Evolutionary conservation across 352 stramenopile species (phyloP), one percentile per base, ranked within the genome.

Genomic region (Elongisporangium prolatum): DNA sequence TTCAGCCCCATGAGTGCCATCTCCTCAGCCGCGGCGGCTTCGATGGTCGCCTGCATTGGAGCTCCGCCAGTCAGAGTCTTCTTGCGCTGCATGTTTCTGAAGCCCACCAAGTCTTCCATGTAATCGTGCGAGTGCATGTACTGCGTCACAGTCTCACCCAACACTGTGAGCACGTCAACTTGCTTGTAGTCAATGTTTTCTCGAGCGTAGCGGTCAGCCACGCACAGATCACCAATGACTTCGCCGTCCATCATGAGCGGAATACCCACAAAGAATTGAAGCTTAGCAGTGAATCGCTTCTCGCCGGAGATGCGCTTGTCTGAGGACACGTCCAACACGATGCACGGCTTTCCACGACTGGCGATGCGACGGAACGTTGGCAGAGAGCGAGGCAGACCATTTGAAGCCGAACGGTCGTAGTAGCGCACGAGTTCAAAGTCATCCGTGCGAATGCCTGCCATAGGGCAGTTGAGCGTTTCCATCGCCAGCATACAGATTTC

Each of bases 201-300:
- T 58, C 86, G 84, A 2, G 86, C 77, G 28, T 89, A 86, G 4
- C 77, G 73, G 63, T 95, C 86, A 2, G 84, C 86, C 21, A 95
- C 86, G 53, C 86, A 95, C 50, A 95, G 67, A 49, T 95, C 86
- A 17, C 86, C 86, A 49, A 95, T 88, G 44, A 92, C 83, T 70
- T 94, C 83, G 40, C 84, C 84, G 57, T 91, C 84, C 34, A 94
- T 75, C 18, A 93, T 75, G 40, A 95, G 74, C 49, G 86, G 86
- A 54, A 95, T 91, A 25, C 86, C 86, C 17, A 95, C 83, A 52
- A 95, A 95, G 59, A 95, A 95, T 67, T 95, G 86, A 7, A 95
- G 67, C 58, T 93, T 93, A 1, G 86, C 86, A 1, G 77, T 82
- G 47, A 79, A 85, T 21, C 86, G 84, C 65, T 93, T 93, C 56